A percentile compares a stretch with the other conserved stretches of the same genome.
These are phyloP conservation scores for Terana coerulea DNA, from an alignment of 768 basidiomycete species.

Conservation along the genomic window DNA sequence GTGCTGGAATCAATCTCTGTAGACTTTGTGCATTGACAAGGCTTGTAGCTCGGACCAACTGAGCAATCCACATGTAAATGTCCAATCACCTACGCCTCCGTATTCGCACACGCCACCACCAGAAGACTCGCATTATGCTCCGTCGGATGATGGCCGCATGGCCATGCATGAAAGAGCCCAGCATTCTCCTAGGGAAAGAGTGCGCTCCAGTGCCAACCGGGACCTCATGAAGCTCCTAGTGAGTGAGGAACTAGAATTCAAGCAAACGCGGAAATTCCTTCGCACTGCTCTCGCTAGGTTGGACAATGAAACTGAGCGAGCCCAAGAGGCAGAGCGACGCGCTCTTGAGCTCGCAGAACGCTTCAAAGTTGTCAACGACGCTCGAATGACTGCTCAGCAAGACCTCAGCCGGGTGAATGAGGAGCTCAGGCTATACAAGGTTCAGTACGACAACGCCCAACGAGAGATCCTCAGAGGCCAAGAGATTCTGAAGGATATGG, in stretches of 20 bases:
- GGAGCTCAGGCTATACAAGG: slow-evolving; percentile 43
- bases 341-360: slow-evolving; percentile 43
- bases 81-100: slow-evolving; percentile 2
- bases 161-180: slow-evolving; percentile 2
- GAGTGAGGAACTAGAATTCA: slow-evolving; percentile 21
- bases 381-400: slow-evolving; percentile 34
- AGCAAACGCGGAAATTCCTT: slow-evolving; percentile 26
- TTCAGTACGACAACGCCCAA: slow-evolving; percentile 42
- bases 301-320: slow-evolving; percentile 39
- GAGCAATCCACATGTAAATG: background rate
- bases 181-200: slow-evolving; percentile 13
- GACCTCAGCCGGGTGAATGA: slow-evolving; percentile 35
- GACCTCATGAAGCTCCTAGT: slow-evolving; percentile 22
- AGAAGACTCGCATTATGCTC: background rate
- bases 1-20: background rate
- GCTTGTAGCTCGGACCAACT: slow-evolving; percentile 5
- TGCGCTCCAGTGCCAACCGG: slow-evolving; percentile 19
- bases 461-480: slow-evolving; percentile 41
- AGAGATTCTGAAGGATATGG: slow-evolving; percentile 39
- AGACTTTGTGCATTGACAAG: no score
- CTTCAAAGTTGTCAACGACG: slow-evolving; percentile 37
- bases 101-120: slow-evolving; percentile 4
- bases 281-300: slow-evolving; percentile 28
- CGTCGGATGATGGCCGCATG: background rate
- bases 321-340: slow-evolving; percentile 41